Conservation (phyloP, 768 basidiomycete species). For the Podaxis rugospora region DNA sequence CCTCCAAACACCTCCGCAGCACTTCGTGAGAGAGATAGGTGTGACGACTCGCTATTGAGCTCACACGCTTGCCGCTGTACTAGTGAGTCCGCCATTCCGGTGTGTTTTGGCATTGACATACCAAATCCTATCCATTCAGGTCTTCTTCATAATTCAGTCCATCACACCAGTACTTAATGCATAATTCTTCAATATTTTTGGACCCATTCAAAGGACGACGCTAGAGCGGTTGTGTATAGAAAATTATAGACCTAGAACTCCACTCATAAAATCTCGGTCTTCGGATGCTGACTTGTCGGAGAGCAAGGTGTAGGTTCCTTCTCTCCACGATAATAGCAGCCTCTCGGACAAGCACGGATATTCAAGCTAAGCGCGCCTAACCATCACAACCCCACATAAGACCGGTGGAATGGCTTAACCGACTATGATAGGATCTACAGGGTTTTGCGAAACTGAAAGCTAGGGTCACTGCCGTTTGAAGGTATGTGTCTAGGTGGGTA, state of each 20-base stretch:
- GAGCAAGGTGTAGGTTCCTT: background rate
- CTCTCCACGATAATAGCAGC: background rate
- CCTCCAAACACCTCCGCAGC: background rate
- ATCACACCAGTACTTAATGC: background rate
- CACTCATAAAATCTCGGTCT: background rate
- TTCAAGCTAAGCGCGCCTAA: background rate
- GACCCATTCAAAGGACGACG: background rate
- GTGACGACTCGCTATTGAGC: background rate
- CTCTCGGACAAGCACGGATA: too few relatives aligned
- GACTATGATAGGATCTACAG: background rate
- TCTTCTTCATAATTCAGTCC: background rate
- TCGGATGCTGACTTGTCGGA: background rate
- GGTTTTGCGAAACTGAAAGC: background rate
- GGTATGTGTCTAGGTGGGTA: background rate
- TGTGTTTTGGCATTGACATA: background rate
- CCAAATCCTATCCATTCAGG: background rate
- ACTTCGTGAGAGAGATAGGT: background rate
- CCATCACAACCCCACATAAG: background rate
- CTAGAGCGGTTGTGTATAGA: background rate
- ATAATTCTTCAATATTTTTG: background rate
- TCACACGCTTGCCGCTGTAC: background rate
- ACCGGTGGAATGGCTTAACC: background rate
- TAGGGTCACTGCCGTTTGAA: background rate
- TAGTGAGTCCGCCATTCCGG: background rate
- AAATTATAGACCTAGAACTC: background rate